Evolutionary conservation across 441 rosid species (phyloP), one percentile per base, ranked within the genome.

Genomic region (Populus trichocarpa): DNA sequence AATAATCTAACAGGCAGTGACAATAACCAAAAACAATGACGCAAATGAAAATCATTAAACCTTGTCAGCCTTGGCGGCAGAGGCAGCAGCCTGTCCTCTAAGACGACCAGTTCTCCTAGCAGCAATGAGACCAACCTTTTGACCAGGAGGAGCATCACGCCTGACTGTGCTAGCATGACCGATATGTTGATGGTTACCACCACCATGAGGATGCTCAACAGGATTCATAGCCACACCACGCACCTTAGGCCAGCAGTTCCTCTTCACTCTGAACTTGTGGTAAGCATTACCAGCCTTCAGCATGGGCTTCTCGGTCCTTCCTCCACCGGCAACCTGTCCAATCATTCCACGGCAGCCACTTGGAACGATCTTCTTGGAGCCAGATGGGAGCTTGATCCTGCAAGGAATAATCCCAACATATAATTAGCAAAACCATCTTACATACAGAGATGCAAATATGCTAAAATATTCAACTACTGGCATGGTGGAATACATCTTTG

Each of bases 151-250:
- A 33, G 97, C 96, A 85, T 94, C 96, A 30, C 97, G 93, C 78
- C 95, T 88, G 70, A 94, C 98, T 0, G 97, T 94, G 80, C 97
- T 91, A 0, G 98, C 97, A 74, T 94, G 98, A 38, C 98, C 98
- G 83, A 94, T 94, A 36, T 94, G 98, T 78, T 94, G 98, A 81
- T 92, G 97, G 89, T 94, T 94, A 88, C 98, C 98, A 79, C 98
- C 98, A 80, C 98, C 98, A 4, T 94, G 98, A 35, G 97, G 98
- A 93, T 94, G 98, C 94, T 94, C 98, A 2, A 94, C 98, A 6
- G 98, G 98, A 59, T 94, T 94, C 98, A 94, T 95, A 59, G 98
- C 98, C 85, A 95, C 97, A 90, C 98, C 97, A 84, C 98, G 94
- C 5, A 95, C 98, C 97, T 92, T 91, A 64, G 98, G 98, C 98